Conservation (phyloP, 768 basidiomycete genomes). For the Pleurotus tuber-regium region DNA sequence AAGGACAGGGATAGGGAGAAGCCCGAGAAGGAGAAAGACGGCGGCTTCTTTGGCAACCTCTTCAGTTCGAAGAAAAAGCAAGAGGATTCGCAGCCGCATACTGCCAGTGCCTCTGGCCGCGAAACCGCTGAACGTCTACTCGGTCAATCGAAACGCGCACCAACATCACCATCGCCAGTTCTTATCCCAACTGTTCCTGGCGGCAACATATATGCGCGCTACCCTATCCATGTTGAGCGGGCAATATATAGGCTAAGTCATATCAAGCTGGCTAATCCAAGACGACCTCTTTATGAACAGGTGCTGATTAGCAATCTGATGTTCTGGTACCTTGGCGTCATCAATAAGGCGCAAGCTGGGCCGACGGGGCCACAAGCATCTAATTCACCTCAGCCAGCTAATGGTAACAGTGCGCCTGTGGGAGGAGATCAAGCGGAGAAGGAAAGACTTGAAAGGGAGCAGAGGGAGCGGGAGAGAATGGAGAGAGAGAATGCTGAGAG, state of each 20-base stretch:
- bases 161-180: slow-evolving; percentile 47
- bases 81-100: slow-evolving; percentile 45
- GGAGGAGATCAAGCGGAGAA: slow-evolving; percentile 33
- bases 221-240: slow-evolving; percentile 98
- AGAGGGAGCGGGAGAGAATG: slow-evolving; percentile 38
- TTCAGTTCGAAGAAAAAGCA: slow-evolving; percentile 91
- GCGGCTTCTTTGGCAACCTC: slow-evolving; percentile 88
- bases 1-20: slow-evolving; percentile 49
- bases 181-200: slow-evolving; percentile 32
- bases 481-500: slow-evolving; percentile 37
- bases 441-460: slow-evolving; percentile 27
- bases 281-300: slow-evolving; percentile 95
- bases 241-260: slow-evolving; percentile 97
- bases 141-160: slow-evolving; percentile 71
- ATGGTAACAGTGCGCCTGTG: slow-evolving; percentile 31
- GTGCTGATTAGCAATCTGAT: slow-evolving; percentile 90
- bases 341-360: slow-evolving; percentile 81
- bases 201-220: slow-evolving; percentile 63
- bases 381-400: slow-evolving; percentile 20
- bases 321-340: slow-evolving; percentile 99
- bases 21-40: slow-evolving; percentile 68
- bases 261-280: slow-evolving; percentile 97
- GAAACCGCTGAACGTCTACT: slow-evolving; percentile 87
- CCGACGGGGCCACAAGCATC: slow-evolving; percentile 32
- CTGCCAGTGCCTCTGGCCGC: slow-evolving; percentile 57